Base-by-base conservation (phyloP, 257 asterid species). In the Solanum chmielewskii region DNA sequence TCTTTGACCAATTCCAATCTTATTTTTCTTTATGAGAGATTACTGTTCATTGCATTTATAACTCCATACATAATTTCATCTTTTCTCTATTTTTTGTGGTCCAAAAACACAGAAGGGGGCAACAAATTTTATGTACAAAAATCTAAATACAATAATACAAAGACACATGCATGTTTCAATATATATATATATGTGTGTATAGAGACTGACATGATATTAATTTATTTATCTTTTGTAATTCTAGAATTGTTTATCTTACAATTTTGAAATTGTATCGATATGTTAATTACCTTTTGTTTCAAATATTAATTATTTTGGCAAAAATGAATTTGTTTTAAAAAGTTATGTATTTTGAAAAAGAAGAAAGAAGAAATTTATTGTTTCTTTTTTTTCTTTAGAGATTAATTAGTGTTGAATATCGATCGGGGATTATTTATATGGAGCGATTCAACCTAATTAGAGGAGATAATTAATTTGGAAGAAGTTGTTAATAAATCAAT, bases 1-100 rank as follows among this genome's bases (percentile, higher is more conserved):
- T 88, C 89, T 90, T 93, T 91, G 95, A 93, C 94, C 95, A 88
- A 88, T 88, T 90, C 88, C 88, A 86, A 88, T 15, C 85, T 84
- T 86, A 84, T 87, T 71, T 71, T 56, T 88, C 88, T 80, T 86
- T 85, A 87, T 85, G 87, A 86, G 87, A 86, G 82, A 60, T 76
- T 90, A 60, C 86, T 91, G 91, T 89, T 85, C 85, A 82, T 56
- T 71, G 82, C 87, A 88, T 77, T 70, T 31, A 69, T 69, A 69
- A 69, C 41, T 69, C 75, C 75, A 29, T 14, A 29, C 5, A 29
- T 15, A 69, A 29, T 27, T 29, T 69, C 35, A 9, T 66, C 18
- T 62, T 78, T 16, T 47, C 42, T 45, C 11, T 78, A 78, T 45
- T 66, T 78, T 15, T 78, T 47, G 66, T 78, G 84, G 90, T 88